Evolutionary conservation across 768 basidiomycete species (phyloP), one percentile per base, ranked within the genome.

Genomic region (Kwoniella sp.): DNA sequence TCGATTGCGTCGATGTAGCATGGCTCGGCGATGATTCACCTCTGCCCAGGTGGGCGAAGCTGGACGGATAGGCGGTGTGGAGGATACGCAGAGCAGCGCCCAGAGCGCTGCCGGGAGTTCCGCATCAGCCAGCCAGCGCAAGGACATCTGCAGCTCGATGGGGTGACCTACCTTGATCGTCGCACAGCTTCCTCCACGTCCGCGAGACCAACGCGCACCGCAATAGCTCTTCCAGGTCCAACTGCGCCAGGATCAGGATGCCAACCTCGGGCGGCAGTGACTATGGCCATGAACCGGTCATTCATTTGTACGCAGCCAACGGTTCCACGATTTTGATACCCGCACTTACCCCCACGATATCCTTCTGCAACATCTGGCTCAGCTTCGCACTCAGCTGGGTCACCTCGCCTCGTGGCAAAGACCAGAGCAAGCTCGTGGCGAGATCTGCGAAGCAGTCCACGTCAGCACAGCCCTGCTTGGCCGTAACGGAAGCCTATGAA

Each of bases 301-400:
- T n/a, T n/a, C n/a, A n/a, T n/a, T n/a, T n/a, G n/a, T n/a, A n/a
- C n/a, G n/a, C n/a, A n/a, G n/a, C n/a, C n/a, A n/a, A n/a, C n/a
- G n/a, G n/a, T n/a, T n/a, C n/a, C 17, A 7, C n/a, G 11, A n/a
- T 14, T 8, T 12, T 20, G n/a, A n/a, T n/a, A n/a, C n/a, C n/a
- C n/a, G n/a, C n/a, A 56, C 67, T 53, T 26, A 65, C 67, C 0
- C 61, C 62, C 23, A 69, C 45, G 36, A 69, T 64, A 49, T 69
- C 67, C 46, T 62, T 66, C 45, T 69, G 67, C 10, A 69, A 47
- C 51, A 56, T 53, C 20, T 31, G 27, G 26, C 36, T 50, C 2
- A 69, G 23, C n/a, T 56, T 25, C 20, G 41, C 37, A 26, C 56
- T 57, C 3, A 66, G n/a, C 11, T 38, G 34, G n/a, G 61, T 54